A percentile compares a stretch with the other conserved stretches of the same genome.
phyloP scores from a whole-genome alignment of 2,329 filamentous ascomycete genomes.

The Coniochaeta ligniaria region DNA sequence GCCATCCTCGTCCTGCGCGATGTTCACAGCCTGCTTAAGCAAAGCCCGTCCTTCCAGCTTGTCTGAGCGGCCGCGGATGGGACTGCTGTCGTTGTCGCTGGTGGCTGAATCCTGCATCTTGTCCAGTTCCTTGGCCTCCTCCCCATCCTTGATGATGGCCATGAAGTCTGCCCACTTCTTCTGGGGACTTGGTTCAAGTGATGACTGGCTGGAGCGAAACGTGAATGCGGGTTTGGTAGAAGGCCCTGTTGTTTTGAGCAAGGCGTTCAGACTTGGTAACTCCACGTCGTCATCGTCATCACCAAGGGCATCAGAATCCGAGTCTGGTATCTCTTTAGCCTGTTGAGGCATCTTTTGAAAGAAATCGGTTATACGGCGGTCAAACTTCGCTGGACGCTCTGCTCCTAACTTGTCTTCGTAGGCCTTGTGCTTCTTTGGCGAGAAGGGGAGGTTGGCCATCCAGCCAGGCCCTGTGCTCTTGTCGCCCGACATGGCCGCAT shows the following conservation, averaged over 20 bases:
- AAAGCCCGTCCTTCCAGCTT: neutral
- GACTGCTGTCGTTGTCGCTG: neutral
- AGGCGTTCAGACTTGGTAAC: neutral
- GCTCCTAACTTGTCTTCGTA: neutral
- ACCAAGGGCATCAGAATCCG: neutral
- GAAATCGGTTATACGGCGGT: neutral
- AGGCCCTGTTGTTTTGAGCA: neutral
- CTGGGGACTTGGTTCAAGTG: neutral
- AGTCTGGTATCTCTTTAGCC: neutral
- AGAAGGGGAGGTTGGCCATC: neutral
- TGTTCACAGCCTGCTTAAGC: neutral
- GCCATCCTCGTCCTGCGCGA: neutral
- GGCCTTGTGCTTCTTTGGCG: neutral
- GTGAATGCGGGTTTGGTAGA: neutral
- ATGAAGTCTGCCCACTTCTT: neutral
- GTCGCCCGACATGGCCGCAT: neutral
- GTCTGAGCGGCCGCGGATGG: neutral
- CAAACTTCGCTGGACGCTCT: neutral
- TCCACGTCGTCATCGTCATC: neutral
- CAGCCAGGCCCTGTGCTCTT: neutral
- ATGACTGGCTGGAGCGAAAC: neutral
- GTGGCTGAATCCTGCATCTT: neutral
- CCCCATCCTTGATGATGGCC: neutral
- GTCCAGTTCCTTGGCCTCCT: neutral
- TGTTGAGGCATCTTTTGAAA: neutral